A percentile compares a stretch with the other conserved stretches of the same genome.
phyloP scores from a whole-genome alignment of 495 filamentous ascomycete genomes.

The Talaromyces thailandensis region DNA sequence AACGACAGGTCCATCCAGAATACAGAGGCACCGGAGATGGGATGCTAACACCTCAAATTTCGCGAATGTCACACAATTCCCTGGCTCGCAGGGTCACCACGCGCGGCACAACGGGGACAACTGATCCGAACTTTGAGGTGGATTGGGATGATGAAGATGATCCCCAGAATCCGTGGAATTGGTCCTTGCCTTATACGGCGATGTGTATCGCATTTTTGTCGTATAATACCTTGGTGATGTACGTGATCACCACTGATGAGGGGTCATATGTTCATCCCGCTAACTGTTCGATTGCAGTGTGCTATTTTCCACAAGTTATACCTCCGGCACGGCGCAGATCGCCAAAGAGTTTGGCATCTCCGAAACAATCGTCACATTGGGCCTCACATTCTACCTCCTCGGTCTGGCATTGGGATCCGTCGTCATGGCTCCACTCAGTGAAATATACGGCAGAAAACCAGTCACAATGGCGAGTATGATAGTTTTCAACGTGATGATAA shows the following conservation, averaged over 20 bases:
- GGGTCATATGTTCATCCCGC: background rate
- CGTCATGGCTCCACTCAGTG: constrained; percentile 65
- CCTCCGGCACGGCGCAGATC: constrained; percentile 57
- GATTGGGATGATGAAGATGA: constrained; percentile 58
- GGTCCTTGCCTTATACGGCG: constrained; percentile 58
- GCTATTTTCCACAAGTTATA: constrained; percentile 80
- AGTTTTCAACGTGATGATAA: constrained; percentile 55
- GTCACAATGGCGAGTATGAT: constrained; percentile 58
- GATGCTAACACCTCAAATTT: constrained; percentile 17
- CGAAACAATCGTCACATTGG: constrained; percentile 56
- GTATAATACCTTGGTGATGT: constrained; percentile 63
- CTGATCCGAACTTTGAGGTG: constrained; percentile 65
- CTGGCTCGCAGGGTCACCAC: constrained; percentile 37
- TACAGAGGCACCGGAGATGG: constrained; percentile 1
- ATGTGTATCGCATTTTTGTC: constrained; percentile 56
- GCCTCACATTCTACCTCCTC: constrained; percentile 63
- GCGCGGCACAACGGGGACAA: constrained; percentile 48
- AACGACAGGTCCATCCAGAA: constrained; percentile 1
- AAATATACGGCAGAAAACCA: constrained; percentile 69
- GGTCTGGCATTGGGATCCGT: constrained; percentile 65
- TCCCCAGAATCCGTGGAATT: constrained; percentile 65
- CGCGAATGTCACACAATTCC: constrained; percentile 16
- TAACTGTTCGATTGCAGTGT: constrained; percentile 34
- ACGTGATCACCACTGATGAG: background rate
- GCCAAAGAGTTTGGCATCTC: constrained; percentile 55